phyloP scores from a whole-genome alignment of 768 basidiomycete genomes.

The Hygrophorus russula region DNA sequence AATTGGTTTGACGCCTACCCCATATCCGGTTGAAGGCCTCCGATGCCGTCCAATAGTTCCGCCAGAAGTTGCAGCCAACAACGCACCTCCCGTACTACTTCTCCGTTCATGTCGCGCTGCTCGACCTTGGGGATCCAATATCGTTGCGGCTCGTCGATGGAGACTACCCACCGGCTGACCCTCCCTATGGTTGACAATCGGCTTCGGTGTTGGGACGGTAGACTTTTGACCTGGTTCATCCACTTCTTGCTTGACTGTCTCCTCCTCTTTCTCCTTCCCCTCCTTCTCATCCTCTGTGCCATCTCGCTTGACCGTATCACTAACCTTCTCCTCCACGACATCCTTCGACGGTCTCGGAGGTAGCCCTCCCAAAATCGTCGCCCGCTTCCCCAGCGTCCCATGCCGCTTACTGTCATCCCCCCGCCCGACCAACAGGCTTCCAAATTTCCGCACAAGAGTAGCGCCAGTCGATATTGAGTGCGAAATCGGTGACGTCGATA shows the following conservation, averaged over 20 bases:
- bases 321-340: constrained; percentile 20
- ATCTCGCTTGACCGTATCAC: neutral
- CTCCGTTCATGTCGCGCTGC: constrained; percentile 59
- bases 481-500: constrained; percentile 11
- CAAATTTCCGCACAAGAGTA: constrained; percentile 70
- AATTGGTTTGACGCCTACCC: constrained; percentile 22
- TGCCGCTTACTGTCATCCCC: constrained; percentile 30
- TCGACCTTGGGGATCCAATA: constrained; percentile 58
- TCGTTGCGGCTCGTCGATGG: constrained; percentile 69
- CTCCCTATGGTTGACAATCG: constrained; percentile 26
- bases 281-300: constrained; percentile 7
- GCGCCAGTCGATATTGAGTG: constrained; percentile 45
- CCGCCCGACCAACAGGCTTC: constrained; percentile 48
- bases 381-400: constrained; percentile 29
- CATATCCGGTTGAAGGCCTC: constrained; percentile 60
- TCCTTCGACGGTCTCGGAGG: constrained; percentile 28
- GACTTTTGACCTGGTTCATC: constrained; percentile 2
- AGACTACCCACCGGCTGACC: constrained; percentile 42
- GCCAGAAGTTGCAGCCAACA: constrained; percentile 24
- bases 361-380: constrained; percentile 38
- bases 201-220: constrained; percentile 14
- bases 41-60: constrained; percentile 60
- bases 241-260: constrained; percentile 4
- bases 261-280: constrained; percentile 17
- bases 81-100: constrained; percentile 65